Conservation (phyloP, 371 early-diverging fungal species). For the Smittium mucronatum region DNA sequence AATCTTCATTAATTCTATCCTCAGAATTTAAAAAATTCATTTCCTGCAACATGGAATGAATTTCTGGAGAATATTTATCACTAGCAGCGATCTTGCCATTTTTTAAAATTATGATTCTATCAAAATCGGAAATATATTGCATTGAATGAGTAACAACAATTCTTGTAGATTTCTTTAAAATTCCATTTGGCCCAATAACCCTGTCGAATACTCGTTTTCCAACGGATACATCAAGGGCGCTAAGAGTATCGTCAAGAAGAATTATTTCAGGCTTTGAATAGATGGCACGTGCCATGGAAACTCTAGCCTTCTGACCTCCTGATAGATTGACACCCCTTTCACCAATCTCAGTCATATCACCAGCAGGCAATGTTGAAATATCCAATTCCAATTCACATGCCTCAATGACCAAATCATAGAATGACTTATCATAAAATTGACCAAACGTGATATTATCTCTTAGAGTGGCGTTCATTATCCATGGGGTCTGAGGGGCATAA, state of each 20-base stretch:
- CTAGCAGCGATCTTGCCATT: background rate
- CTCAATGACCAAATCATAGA: constrained; percentile 33
- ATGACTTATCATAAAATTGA: constrained; percentile 21
- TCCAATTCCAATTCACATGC: constrained; percentile 41
- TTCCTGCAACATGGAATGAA: background rate
- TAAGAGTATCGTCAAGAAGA: constrained; percentile 51
- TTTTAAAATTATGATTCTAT: background rate
- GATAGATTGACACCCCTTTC: constrained; percentile 42
- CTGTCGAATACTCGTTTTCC: background rate
- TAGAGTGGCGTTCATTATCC: constrained; percentile 32
- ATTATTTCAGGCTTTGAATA: constrained; percentile 47
- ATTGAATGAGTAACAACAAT: constrained; percentile 6
- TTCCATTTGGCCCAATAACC: background rate
- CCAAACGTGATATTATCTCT: constrained; percentile 37
- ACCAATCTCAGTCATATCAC: constrained; percentile 42
- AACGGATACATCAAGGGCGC: constrained; percentile 48
- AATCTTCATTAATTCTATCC: background rate
- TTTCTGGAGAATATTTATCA: background rate
- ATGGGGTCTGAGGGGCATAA: constrained; percentile 34
- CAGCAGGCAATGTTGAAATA: constrained; percentile 41
- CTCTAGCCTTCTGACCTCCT: constrained; percentile 43
- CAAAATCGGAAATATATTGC: background rate
- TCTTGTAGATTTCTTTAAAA: background rate
- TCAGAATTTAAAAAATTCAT: background rate
- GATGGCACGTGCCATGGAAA: constrained; percentile 38